Conservation (phyloP, 2,329 filamentous ascomycete genomes). For the Exophiala sp. region DNA sequence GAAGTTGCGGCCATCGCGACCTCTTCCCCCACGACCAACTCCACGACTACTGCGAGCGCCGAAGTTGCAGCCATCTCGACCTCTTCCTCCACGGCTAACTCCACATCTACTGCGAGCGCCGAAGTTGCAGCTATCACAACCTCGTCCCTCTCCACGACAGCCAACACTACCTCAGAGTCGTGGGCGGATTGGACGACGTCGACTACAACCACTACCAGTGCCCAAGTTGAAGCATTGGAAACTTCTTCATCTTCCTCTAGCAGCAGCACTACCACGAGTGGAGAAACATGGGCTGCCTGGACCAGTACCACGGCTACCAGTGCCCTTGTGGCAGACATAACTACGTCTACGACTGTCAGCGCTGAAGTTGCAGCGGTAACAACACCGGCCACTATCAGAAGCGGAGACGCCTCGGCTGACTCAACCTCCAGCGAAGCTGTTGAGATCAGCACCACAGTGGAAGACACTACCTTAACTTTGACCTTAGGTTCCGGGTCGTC, state of each 20-base stretch:
- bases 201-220: slow-evolving; percentile 4
- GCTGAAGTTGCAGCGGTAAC: not conserved
- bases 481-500: slow-evolving; percentile 18
- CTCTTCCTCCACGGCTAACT: not conserved
- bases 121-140: not conserved
- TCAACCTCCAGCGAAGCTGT: slow-evolving; percentile 9
- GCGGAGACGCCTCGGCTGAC: not conserved
- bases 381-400: not conserved
- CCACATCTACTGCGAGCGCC: slow-evolving; percentile 4
- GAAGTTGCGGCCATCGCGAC: not conserved
- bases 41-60: slow-evolving; percentile 4
- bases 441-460: slow-evolving; percentile 17
- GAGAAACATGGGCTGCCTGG: slow-evolving; percentile 1
- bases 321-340: not conserved
- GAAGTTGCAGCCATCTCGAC: not conserved
- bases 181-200: slow-evolving; percentile 6
- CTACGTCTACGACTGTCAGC: not conserved
- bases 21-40: slow-evolving; percentile 1
- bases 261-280: not conserved
- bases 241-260: not conserved
- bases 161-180: not conserved
- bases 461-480: slow-evolving; percentile 13
- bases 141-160: not conserved
- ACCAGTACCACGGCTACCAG: slow-evolving; percentile 1
- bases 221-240: not conserved